Evolutionary conservation across 768 basidiomycete genomes (phyloP).

Genomic region (Boletus insuetus): DNA sequence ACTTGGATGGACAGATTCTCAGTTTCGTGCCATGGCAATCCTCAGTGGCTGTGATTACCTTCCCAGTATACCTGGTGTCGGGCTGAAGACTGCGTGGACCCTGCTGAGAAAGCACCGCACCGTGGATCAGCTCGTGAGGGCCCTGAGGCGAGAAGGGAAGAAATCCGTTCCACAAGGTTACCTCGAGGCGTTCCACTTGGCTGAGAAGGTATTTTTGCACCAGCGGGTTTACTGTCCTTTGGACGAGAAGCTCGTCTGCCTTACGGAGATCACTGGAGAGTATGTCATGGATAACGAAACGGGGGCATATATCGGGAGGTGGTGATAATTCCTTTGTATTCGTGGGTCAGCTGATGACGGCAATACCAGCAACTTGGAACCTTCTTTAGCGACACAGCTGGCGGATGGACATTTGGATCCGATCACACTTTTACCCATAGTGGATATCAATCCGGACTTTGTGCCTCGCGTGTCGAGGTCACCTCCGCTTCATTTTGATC

Average conservation of each 20-base stretch:
- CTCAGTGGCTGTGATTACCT: conserved; percentile 93
- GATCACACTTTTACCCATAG: conserved; percentile 61
- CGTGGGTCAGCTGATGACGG: conserved; percentile 9
- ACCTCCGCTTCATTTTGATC: conserved; percentile 31
- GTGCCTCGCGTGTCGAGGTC: conserved; percentile 51
- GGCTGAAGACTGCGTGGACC: conserved; percentile 88
- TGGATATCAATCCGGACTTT: conserved; percentile 73
- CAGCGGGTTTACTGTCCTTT: conserved; percentile 89
- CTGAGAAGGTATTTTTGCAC: conserved; percentile 90
- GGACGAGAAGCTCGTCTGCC: conserved; percentile 59
- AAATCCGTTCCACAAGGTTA: conserved; percentile 78
- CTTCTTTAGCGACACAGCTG: conserved; percentile 59
- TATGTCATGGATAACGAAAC: conserved; percentile 52
- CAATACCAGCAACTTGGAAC: conserved; percentile 56
- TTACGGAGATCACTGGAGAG: conserved; percentile 58
- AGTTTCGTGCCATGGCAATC: conserved; percentile 93
- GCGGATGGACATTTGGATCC: conserved; percentile 74
- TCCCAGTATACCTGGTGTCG: conserved; percentile 85
- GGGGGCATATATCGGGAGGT: conserved; percentile 77
- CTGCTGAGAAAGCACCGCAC: conserved; percentile 84
- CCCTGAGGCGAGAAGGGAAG: conserved; percentile 78
- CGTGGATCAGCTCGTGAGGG: conserved; percentile 77
- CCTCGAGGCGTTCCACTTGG: conserved; percentile 67
- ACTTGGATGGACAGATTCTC: conserved; percentile 82
- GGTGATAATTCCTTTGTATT: conserved; percentile 3